These are phyloP conservation scores for Neoboletus brunneissimus DNA, from an alignment of 768 basidiomycete genomes.

Conservation along the genomic window DNA sequence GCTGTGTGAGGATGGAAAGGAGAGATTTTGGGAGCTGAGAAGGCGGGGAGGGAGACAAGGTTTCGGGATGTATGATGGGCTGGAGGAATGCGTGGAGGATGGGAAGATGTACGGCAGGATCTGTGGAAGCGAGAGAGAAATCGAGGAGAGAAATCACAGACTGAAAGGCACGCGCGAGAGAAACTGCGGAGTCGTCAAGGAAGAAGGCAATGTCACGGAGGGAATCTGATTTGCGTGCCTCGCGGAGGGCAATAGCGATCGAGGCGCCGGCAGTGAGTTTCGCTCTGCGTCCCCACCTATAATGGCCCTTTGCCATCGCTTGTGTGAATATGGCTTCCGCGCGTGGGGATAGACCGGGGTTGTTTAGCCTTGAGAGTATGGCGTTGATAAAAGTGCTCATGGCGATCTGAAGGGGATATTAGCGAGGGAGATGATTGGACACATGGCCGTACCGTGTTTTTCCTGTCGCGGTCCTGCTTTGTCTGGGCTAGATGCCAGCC, in stretches of 20 bases:
- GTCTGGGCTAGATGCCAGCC: conserved; percentile 64
- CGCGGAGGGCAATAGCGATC: conserved; percentile 67
- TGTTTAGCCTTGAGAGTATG: conserved; percentile 56
- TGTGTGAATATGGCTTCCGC: conserved; percentile 68
- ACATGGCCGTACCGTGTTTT: conserved; percentile 51
- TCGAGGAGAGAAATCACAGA: conserved; percentile 51
- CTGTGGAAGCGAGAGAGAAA: conserved; percentile 50
- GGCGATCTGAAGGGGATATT: conserved; percentile 44
- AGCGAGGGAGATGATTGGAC: conserved; percentile 15
- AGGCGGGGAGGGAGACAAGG: conserved; percentile 21
- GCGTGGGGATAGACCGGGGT: conserved; percentile 60
- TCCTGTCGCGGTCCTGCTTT: conserved; percentile 60
- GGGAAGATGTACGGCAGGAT: conserved; percentile 60
- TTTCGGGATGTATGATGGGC: conserved; percentile 34
- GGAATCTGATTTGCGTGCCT: conserved; percentile 64
- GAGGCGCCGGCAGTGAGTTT: conserved; percentile 68
- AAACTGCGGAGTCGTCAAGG: conserved; percentile 48
- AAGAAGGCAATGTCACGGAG: conserved; percentile 68
- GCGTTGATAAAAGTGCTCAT: conserved; percentile 63
- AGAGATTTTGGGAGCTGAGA: conserved; percentile 35
- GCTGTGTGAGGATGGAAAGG: conserved; percentile 36
- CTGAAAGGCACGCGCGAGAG: conserved; percentile 55
- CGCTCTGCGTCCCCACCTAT: conserved; percentile 74
- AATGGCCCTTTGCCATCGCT: conserved; percentile 54
- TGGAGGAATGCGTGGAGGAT: conserved; percentile 53